These are phyloP conservation scores for Pharus latifolius DNA, from an alignment of 176 grass and related monocot genomes.

Conservation along the genomic window DNA sequence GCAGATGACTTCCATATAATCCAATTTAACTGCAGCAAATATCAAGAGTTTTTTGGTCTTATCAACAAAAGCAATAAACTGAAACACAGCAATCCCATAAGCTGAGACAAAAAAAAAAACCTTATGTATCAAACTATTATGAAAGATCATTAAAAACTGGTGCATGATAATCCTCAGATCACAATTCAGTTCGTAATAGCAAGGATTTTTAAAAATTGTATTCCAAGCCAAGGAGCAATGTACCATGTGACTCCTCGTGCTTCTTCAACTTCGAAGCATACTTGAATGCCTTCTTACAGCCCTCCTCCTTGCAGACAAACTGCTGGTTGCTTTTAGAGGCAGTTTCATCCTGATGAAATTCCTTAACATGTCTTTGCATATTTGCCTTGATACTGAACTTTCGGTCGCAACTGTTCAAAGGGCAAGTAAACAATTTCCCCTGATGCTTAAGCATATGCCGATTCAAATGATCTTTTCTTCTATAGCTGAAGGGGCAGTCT, in stretches of 20 bases:
- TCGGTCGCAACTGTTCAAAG: slow-evolving; percentile 25
- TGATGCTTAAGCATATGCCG: slow-evolving; percentile 47
- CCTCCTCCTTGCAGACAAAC: slow-evolving; percentile 47
- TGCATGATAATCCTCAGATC: background rate
- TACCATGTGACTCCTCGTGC: slow-evolving; percentile 68
- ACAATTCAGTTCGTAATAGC: background rate
- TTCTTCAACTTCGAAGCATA: slow-evolving; percentile 61
- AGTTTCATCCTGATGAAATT: slow-evolving; percentile 30
- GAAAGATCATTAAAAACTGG: background rate
- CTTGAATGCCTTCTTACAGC: slow-evolving; percentile 60
- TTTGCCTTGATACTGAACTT: slow-evolving; percentile 58
- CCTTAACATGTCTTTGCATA: slow-evolving; percentile 46
- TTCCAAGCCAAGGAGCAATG: background rate
- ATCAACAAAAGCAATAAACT: background rate
- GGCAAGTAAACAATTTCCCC: slow-evolving; percentile 52
- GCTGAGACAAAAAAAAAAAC: background rate
- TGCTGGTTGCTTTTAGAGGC: slow-evolving; percentile 14
- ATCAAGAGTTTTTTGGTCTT: no score
- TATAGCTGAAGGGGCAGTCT: slow-evolving; percentile 54
- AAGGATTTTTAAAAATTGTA: background rate
- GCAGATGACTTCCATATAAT: slow-evolving; percentile 56
- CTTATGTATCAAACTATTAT: background rate
- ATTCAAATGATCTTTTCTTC: slow-evolving; percentile 61
- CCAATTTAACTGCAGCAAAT: slow-evolving; percentile 38
- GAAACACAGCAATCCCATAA: background rate